Base-by-base conservation (phyloP, 345 rosid species). In the Pistacia integerrima region DNA sequence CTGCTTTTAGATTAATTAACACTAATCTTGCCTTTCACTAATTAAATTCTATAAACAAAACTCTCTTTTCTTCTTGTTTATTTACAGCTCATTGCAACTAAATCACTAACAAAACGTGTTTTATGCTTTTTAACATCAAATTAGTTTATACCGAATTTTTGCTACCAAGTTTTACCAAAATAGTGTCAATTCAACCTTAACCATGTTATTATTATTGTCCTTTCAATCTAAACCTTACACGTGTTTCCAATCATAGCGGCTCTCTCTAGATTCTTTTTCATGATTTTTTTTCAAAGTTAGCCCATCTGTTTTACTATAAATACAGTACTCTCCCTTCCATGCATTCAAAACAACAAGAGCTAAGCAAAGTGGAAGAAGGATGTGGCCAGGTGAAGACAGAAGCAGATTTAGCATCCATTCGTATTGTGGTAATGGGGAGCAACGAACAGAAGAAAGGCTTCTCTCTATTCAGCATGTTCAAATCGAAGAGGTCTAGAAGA, bases 401-500 rank as follows among this genome's bases (percentile, higher is more conserved):
- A 22, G 22, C 25, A 0, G 25, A 25, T 25, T 25, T 25, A 25
- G 25, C 25, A 25, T 25, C 25, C 1, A 25, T 25, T 41, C 7
- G 1, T 41, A 41, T 41, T 41, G 44, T 41, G 18, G 3, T 52
- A 11, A 41, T 86, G 92, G 90, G 85, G 36, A 79, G 88, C 66
- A 79, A 75, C 72, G 62, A 25, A 75, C 74, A 12, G 14, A 14
- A 82, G 74, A 80, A 77, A 9, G 64, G 72, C 0, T 76, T 83
- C 70, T 84, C 91, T 8, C 16, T 85, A 54, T 80, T 77, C 54
- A 69, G 73, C 82, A 77, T 88, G 49, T 82, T 85, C 81, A 89
- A 80, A 79, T 25, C 75, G 1, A 60, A 85, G 69, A 77, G 77
- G 73, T 61, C 80, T 20, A 78, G 82, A 56, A 76, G 79, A 59